Evolutionary conservation across 2,329 filamentous ascomycete species (phyloP).

Genomic region (Clonostachys solani): DNA sequence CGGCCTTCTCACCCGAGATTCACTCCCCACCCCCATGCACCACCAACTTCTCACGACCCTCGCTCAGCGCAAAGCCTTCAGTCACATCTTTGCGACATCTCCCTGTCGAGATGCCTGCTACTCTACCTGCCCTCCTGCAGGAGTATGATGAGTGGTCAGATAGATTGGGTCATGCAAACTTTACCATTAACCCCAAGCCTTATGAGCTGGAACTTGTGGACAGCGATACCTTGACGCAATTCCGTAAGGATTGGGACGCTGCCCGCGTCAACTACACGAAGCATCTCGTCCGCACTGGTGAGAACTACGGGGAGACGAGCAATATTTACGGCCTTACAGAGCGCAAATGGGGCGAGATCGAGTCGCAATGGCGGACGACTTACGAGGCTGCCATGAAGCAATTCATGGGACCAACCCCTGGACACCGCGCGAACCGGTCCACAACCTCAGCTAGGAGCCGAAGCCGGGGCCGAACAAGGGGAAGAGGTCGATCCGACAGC

Average conservation of each 20-base stretch:
- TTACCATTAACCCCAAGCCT: conserved; percentile 78
- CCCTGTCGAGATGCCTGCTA: conserved; percentile 41
- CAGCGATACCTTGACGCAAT: conserved; percentile 50
- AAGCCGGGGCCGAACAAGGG: conserved; percentile 32
- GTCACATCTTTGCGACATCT: conserved; percentile 66
- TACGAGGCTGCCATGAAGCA: conserved; percentile 53
- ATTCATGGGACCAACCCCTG: conserved; percentile 31
- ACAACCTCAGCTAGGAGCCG: conserved; percentile 17
- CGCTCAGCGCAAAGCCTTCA: conserved; percentile 74
- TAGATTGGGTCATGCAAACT: conserved; percentile 88
- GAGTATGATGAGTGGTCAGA: conserved; percentile 79
- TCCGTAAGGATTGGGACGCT: conserved; percentile 77
- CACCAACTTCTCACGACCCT: conserved; percentile 40
- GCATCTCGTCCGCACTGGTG: conserved; percentile 80
- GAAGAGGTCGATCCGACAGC: conserved; percentile 28
- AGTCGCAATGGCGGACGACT: conserved; percentile 67
- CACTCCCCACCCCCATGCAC: conserved; percentile 45
- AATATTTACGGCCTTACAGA: conserved; percentile 84
- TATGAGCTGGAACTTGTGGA: conserved; percentile 65
- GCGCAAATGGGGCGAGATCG: conserved; percentile 82
- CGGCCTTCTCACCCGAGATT: conserved; percentile 35
- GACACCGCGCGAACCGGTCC: conserved; percentile 7
- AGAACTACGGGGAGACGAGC: conserved; percentile 87
- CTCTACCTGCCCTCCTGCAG: conserved; percentile 62
- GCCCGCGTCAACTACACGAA: conserved; percentile 85